Conservation (phyloP, 2,329 filamentous ascomycete genomes). For the Colletotrichum godetiae region DNA sequence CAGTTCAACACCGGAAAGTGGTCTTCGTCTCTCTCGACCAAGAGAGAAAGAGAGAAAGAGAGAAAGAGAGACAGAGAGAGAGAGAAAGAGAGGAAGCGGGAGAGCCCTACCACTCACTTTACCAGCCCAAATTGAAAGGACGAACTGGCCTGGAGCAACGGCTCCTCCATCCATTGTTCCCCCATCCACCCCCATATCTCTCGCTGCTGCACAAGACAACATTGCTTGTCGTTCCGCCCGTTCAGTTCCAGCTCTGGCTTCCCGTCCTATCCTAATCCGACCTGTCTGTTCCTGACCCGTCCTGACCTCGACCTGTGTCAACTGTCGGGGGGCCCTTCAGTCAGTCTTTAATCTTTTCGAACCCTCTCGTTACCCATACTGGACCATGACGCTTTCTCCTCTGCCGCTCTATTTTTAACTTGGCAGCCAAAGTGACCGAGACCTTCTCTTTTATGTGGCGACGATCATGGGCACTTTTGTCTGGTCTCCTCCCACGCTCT, state of each 20-base stretch:
- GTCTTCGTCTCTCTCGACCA: conserved; percentile 6
- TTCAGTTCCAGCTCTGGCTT: conserved; percentile 11
- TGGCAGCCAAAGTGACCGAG: conserved; percentile 19
- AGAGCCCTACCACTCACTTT: conserved; percentile 17
- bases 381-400: conserved; percentile 36
- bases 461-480: conserved; percentile 52
- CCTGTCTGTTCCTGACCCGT: conserved; percentile 25
- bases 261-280: conserved; percentile 20
- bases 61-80: background rate
- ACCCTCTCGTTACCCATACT: conserved; percentile 29
- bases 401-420: conserved; percentile 37
- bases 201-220: conserved; percentile 16
- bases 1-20: conserved; percentile 30
- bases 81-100: conserved; percentile 7
- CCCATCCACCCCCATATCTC: conserved; percentile 35
- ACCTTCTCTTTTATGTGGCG: conserved; percentile 42
- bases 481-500: conserved; percentile 45
- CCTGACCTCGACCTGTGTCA: conserved; percentile 6
- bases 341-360: conserved; percentile 35
- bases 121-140: conserved; percentile 21
- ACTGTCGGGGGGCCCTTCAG: conserved; percentile 14
- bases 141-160: conserved; percentile 6
- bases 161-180: conserved; percentile 6
- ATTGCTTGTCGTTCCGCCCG: conserved; percentile 14
- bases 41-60: background rate